phyloP scores from a whole-genome alignment of 176 grass and related monocot genomes.

The Aegilops speltoides region DNA sequence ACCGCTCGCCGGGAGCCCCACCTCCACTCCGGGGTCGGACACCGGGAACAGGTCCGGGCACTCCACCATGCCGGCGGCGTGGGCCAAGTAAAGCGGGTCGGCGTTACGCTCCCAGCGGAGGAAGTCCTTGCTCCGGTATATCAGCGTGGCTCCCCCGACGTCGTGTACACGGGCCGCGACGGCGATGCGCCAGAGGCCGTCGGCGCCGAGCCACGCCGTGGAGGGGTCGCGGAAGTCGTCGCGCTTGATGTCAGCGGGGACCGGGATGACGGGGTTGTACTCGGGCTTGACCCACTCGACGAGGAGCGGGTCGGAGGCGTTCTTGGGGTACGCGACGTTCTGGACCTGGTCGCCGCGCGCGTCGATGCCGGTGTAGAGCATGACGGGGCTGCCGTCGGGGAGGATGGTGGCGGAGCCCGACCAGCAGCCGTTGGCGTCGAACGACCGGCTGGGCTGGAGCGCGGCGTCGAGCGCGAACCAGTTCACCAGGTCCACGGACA shows the following conservation, averaged over 20 bases:
- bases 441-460: constrained; percentile 43
- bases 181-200: constrained; percentile 54
- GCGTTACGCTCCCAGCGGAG: background rate
- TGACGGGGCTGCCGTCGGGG: constrained; percentile 32
- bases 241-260: constrained; percentile 30
- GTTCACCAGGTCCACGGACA: constrained; percentile 73
- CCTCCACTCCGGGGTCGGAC: background rate
- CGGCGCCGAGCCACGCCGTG: constrained; percentile 64
- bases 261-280: constrained; percentile 69
- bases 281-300: constrained; percentile 59
- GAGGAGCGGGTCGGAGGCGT: constrained; percentile 55
- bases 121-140: background rate
- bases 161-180: constrained; percentile 35
- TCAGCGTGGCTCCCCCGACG: background rate
- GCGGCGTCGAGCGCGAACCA: constrained; percentile 51
- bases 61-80: background rate
- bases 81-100: background rate
- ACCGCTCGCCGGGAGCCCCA: background rate
- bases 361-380: constrained; percentile 78
- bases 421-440: constrained; percentile 67
- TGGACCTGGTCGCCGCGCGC: constrained; percentile 38
- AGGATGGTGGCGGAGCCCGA: constrained; percentile 76
- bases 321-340: constrained; percentile 61
- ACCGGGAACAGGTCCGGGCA: constrained; percentile 8
- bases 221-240: constrained; percentile 63